These are phyloP conservation scores for Mycotypha africana DNA, from an alignment of 371 early-diverging fungal species.

Conservation along the genomic window DNA sequence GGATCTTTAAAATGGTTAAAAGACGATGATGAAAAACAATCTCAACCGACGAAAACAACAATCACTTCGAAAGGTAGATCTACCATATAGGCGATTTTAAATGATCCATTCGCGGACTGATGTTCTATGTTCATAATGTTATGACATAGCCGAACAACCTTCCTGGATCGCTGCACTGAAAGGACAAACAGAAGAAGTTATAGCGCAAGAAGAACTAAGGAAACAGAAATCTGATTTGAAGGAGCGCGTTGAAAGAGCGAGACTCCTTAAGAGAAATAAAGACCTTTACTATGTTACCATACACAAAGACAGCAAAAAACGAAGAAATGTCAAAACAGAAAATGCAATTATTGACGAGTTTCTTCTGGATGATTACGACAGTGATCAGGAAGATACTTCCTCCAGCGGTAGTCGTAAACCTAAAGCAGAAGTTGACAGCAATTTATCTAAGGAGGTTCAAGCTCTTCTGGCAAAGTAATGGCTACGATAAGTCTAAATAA, in stretches of 20 bases:
- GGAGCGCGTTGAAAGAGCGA: constrained; percentile 24
- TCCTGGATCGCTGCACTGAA: constrained; percentile 38
- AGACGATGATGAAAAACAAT: constrained; percentile 34
- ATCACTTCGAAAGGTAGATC: constrained; percentile 1
- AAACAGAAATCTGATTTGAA: constrained; percentile 18
- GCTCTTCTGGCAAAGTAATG: constrained; percentile 47
- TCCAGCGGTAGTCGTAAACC: too few relatives aligned
- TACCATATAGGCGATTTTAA: too few relatives aligned
- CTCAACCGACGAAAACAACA: not conserved
- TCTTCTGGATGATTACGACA: constrained; percentile 61
- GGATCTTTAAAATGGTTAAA: constrained; percentile 79
- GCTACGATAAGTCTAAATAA: too few relatives aligned
- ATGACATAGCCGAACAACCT: constrained; percentile 24
- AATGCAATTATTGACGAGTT: constrained; percentile 44
- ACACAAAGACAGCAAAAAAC: constrained; percentile 8
- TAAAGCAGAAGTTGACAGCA: too few relatives aligned
- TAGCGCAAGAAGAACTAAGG: constrained; percentile 6
- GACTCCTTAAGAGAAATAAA: constrained; percentile 12
- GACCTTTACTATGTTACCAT: constrained; percentile 1
- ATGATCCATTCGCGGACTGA: too few relatives aligned
- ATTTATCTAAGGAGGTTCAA: constrained; percentile 51
- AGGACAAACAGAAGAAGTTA: constrained; percentile 8
- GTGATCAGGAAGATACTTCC: constrained; percentile 55
- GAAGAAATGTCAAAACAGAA: not conserved
- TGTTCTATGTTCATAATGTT: too few relatives aligned